Evolutionary conservation across 352 stramenopile genomes (phyloP).

Genomic region (Globisporangium sylvaticum): DNA sequence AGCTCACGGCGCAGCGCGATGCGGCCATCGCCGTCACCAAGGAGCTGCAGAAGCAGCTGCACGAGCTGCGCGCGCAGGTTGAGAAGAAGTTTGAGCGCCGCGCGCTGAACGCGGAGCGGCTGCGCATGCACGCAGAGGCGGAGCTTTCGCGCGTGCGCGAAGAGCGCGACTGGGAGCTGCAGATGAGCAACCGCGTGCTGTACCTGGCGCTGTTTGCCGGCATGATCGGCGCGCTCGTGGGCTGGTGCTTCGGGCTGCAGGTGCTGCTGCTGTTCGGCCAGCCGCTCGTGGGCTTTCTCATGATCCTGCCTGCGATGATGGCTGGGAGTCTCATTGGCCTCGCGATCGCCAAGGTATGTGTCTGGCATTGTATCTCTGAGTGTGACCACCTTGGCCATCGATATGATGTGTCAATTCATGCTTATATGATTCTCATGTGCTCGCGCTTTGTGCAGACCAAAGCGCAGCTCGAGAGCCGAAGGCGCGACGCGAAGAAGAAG

Average conservation of each 20-base stretch:
- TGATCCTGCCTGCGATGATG: constrained; percentile 64
- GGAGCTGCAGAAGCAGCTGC: constrained; percentile 64
- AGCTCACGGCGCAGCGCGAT: constrained; percentile 69
- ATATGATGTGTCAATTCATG: background rate
- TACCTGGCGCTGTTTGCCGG: constrained; percentile 52
- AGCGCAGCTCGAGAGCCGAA: constrained; percentile 48
- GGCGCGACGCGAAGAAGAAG: constrained; percentile 33
- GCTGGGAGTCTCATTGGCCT: constrained; percentile 39
- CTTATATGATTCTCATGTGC: background rate
- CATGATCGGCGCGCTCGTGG: constrained; percentile 41
- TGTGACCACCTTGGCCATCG: background rate
- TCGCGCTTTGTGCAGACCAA: constrained; percentile 26
- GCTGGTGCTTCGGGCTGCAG: constrained; percentile 46
- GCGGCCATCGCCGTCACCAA: constrained; percentile 71
- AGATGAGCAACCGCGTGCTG: constrained; percentile 42
- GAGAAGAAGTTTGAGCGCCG: constrained; percentile 60
- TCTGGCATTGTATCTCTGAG: background rate
- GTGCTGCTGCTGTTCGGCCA: constrained; percentile 45
- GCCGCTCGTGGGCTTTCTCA: constrained; percentile 58
- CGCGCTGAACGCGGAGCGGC: constrained; percentile 61
- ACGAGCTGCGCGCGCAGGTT: constrained; percentile 40
- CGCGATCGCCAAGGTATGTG: constrained; percentile 46
- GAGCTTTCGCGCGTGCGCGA: constrained; percentile 39
- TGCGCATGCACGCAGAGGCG: constrained; percentile 63
- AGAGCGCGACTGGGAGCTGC: constrained; percentile 48